Percentiles rank a stretch among this genome's conserved stretches.
phyloP scores from a whole-genome alignment of 495 filamentous ascomycete genomes.

The Neurospora pannonica region DNA sequence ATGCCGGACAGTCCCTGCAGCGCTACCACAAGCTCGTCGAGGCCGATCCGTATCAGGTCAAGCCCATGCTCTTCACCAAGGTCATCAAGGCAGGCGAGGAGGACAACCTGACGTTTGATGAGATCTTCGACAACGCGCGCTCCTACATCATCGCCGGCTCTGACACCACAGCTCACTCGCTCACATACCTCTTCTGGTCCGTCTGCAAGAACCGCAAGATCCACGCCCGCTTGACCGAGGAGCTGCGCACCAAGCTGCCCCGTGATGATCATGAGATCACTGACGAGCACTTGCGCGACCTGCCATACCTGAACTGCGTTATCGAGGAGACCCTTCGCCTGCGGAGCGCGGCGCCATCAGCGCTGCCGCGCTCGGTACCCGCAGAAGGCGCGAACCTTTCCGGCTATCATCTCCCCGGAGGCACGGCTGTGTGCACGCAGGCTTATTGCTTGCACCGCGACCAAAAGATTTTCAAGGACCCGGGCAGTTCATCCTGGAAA shows the following conservation, averaged over 20 bases:
- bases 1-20: conserved; percentile 29
- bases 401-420: conserved; percentile 16
- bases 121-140: conserved; percentile 33
- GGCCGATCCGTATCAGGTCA: conserved; percentile 25
- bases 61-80: conserved; percentile 40
- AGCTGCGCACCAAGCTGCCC: conserved; percentile 25
- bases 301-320: conserved; percentile 41
- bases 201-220: conserved; percentile 24
- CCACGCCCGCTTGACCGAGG: conserved; percentile 27
- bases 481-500: conserved; percentile 20
- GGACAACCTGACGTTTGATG: conserved; percentile 24
- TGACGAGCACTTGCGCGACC: conserved; percentile 19
- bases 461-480: conserved; percentile 23
- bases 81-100: conserved; percentile 30
- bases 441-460: conserved; percentile 34
- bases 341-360: conserved; percentile 39
- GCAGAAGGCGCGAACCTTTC: conserved; percentile 15
- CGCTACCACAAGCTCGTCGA: conserved; percentile 34
- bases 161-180: conserved; percentile 39
- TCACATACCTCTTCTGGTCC: conserved; percentile 33
- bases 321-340: conserved; percentile 52
- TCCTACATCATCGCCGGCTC: conserved; percentile 41
- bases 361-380: conserved; percentile 26
- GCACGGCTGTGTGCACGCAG: conserved; percentile 26
- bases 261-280: conserved; percentile 20